phyloP scores from a whole-genome alignment of 805 yeast genomes.

The Blastobotrys terrestris region DNA sequence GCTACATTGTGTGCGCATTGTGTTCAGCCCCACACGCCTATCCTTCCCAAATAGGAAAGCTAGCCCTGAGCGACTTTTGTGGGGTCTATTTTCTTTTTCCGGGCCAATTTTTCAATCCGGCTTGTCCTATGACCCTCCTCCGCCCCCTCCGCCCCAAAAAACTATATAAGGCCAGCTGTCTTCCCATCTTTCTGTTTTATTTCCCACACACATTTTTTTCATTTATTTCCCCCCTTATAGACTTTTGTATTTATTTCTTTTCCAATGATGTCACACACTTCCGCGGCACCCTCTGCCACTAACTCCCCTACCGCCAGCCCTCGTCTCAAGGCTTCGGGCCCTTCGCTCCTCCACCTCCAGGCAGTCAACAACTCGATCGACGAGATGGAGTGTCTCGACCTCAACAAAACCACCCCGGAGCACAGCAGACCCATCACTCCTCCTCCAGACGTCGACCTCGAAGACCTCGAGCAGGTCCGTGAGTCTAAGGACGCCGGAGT shows the following conservation, averaged over 20 bases:
- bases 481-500: slow-evolving; percentile 19
- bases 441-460: slow-evolving; percentile 1
- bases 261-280: background rate
- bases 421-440: background rate
- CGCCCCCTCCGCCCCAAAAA: background rate
- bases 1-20: too few species aligned
- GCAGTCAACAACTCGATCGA: background rate
- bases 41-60: background rate
- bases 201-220: background rate
- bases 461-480: background rate
- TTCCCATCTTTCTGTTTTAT: background rate
- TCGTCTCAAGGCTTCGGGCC: slow-evolving; percentile 1
- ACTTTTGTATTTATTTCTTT: too few species aligned
- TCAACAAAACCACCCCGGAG: background rate
- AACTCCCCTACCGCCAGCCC: slow-evolving; percentile 4
- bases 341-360: background rate
- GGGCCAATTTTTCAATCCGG: background rate
- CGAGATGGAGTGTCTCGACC: background rate
- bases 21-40: background rate
- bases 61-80: background rate
- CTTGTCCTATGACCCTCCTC: too few species aligned
- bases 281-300: background rate
- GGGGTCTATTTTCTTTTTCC: background rate
- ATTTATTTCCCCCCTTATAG: background rate
- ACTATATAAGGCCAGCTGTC: background rate